Base-by-base conservation (phyloP, 2,329 filamentous ascomycete species). In the Fusarium phyllophilum region DNA sequence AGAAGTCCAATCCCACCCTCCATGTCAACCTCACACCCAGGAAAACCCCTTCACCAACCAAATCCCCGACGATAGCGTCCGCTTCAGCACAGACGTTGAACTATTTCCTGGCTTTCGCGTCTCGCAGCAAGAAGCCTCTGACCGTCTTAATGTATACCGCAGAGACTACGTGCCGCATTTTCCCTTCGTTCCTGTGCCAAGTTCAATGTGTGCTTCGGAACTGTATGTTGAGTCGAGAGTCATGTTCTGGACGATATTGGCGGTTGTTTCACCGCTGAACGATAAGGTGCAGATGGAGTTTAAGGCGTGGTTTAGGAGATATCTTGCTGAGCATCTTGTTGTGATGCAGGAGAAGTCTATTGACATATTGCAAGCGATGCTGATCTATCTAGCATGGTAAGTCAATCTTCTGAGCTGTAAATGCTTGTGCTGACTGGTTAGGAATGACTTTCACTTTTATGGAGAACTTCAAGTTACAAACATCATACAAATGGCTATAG, bases 371-470 rank as follows among this genome's bases (percentile, higher is more conserved):
- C 84, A 86, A 44, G 81, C 81, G 1, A 75, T 85, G 2, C n/a
- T 85, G 2, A 34, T 85, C 2, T 80, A 81, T 26, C 51, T 84
- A 7, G 82, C 79, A 2, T 85, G 84, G 84, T 84, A 56, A 63
- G 79, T 63, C 9, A 4, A 20, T 7, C 13, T 2, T 15, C 14
- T 3, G 13, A 7, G 7, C 10, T 29, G 1, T 15, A 14, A 8
- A 12, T 20, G 3, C 13, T 4, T 17, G 10, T 8, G 17, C 45
- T 66, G 6, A 61, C 10, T 6, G 3, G 13, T 2, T 6, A 85
- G 83, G 83, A 81, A 81, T 38, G 83, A 85, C 55, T 79, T 82
- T 42, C 81, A 84, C 52, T 81, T 82, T 46, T 83, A 83, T 48
- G 67, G 82, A 17, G 82, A 84, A 2, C 74, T 77, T 6, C 80